phyloP scores from a whole-genome alignment of 192 early-diverging fungal genomes.

The Entomortierella lignicola region DNA sequence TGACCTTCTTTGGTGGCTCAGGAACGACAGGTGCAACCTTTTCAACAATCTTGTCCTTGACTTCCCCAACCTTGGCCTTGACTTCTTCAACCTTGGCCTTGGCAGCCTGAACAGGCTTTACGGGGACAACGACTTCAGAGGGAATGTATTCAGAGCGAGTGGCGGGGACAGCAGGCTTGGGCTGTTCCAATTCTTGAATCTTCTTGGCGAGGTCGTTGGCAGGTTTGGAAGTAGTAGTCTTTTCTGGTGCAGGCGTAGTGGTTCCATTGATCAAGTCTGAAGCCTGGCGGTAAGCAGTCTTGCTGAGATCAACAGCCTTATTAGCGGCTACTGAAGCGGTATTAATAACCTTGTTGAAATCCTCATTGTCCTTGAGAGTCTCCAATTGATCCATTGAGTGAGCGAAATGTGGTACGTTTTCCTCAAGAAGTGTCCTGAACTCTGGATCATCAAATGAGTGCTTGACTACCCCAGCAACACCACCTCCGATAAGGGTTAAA shows the following conservation, averaged over 20 bases:
- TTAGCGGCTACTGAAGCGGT: constrained; percentile 12
- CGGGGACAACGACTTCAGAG: constrained; percentile 36
- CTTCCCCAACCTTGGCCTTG: constrained; percentile 27
- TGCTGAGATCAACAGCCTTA: constrained; percentile 39
- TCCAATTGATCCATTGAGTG: constrained; percentile 49
- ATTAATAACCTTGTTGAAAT: constrained; percentile 20
- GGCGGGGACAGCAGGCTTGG: constrained; percentile 46
- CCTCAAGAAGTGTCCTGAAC: constrained; percentile 39
- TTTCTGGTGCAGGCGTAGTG: constrained; percentile 47
- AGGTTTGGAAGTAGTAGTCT: background rate
- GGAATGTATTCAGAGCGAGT: constrained; percentile 34
- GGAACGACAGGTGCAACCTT: constrained; percentile 11
- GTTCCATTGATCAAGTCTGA: constrained; percentile 53
- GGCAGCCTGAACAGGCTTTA: constrained; percentile 6
- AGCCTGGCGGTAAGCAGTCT: constrained; percentile 34
- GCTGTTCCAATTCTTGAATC: constrained; percentile 50
- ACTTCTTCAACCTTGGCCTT: constrained; percentile 20
- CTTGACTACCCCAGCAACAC: constrained; percentile 49
- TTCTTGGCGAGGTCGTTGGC: constrained; percentile 31
- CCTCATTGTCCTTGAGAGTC: constrained; percentile 52
- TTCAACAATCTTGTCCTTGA: constrained; percentile 18
- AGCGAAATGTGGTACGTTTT: constrained; percentile 46
- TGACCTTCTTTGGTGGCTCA: constrained; percentile 42
- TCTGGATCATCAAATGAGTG: constrained; percentile 44
- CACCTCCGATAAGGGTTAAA: constrained; percentile 41